A percentile compares a stretch with the other conserved stretches of the same genome.
These are phyloP conservation scores for Phanerochaete sordida DNA, from an alignment of 768 basidiomycete species.

Conservation along the genomic window DNA sequence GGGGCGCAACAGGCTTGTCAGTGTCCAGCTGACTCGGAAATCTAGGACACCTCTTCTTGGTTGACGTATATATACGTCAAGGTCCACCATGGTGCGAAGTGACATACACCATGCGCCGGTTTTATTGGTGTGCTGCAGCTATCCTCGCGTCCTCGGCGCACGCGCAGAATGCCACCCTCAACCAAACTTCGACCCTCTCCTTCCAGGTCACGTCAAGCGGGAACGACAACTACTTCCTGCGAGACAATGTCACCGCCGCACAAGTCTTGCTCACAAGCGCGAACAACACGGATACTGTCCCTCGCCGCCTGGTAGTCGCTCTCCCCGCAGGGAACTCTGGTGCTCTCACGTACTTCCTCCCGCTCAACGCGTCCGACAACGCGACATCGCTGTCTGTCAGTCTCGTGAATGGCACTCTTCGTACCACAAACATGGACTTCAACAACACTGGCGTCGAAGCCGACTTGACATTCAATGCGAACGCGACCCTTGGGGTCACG, in stretches of 20 bases:
- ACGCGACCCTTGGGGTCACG: constrained; percentile 38
- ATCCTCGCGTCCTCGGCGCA: neutral
- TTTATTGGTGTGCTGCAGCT: neutral
- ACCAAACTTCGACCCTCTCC: neutral
- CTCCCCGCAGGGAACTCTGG: constrained; percentile 44
- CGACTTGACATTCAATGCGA: constrained; percentile 28
- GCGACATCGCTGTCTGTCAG: constrained; percentile 17
- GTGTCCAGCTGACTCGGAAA: neutral
- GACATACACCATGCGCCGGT: neutral
- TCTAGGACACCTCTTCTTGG: neutral
- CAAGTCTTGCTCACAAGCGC: constrained; percentile 37
- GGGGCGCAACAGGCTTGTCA: neutral
- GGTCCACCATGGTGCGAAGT: neutral
- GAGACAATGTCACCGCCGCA: constrained; percentile 36
- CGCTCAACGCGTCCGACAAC: constrained; percentile 14
- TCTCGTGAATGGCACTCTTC: constrained; percentile 23
- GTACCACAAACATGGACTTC: constrained; percentile 18
- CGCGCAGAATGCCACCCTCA: neutral
- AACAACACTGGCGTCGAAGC: constrained; percentile 38
- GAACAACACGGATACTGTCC: constrained; percentile 13
- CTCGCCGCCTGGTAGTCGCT: constrained; percentile 35
- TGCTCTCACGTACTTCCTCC: constrained; percentile 38
- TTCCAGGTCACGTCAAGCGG: constrained; percentile 35
- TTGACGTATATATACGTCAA: neutral
- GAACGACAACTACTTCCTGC: constrained; percentile 41